Conservation (phyloP, 176 grass and related monocot species). For the Pontederia paniculata region DNA sequence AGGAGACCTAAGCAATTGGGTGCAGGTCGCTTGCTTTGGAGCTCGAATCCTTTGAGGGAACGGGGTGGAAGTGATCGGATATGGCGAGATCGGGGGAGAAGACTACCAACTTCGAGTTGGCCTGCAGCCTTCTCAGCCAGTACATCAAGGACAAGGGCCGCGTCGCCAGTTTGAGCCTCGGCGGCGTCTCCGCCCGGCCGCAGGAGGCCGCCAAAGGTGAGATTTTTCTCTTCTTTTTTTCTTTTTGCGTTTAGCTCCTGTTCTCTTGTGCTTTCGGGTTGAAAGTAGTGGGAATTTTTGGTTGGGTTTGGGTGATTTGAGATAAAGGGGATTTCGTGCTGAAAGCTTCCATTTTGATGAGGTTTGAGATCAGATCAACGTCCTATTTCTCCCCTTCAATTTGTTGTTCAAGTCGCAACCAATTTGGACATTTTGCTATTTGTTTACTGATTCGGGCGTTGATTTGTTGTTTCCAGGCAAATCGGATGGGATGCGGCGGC, state of each 20-base stretch:
- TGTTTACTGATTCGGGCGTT: slow-evolving; percentile 15
- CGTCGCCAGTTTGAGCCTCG: slow-evolving; percentile 2
- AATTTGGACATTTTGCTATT: not conserved
- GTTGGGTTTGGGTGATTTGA: not conserved
- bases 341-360: not conserved
- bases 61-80: not conserved
- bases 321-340: not conserved
- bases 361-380: no score
- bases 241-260: not conserved
- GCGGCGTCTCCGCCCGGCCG: not conserved
- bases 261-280: not conserved
- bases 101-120: slow-evolving; percentile 3
- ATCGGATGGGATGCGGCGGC: slow-evolving; percentile 23
- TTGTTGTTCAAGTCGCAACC: not conserved
- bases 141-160: slow-evolving; percentile 16
- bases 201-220: slow-evolving; percentile 33
- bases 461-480: slow-evolving; percentile 45
- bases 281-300: not conserved
- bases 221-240: not conserved
- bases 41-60: not conserved
- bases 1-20: no score
- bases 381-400: no score
- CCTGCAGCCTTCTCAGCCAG: slow-evolving; percentile 15
- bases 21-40: no score
- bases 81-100: not conserved